Percentiles rank a stretch among this genome's conserved stretches.
Conservation (phyloP, 164 flowering plant species). For the Chimonanthus praecox region DNA sequence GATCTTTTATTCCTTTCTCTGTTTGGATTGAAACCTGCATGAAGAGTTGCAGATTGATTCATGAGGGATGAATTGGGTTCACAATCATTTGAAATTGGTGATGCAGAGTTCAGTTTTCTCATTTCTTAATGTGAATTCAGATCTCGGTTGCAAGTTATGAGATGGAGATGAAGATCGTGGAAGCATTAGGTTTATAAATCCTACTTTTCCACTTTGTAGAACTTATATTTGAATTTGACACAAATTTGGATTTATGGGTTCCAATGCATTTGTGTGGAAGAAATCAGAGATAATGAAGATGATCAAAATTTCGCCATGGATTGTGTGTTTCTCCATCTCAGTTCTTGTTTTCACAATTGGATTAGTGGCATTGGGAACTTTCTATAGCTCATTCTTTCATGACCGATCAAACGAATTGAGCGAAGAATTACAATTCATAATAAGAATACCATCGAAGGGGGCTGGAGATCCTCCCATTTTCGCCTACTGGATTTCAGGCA, state of each 20-base stretch:
- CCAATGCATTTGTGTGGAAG: background rate
- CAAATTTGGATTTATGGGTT: background rate
- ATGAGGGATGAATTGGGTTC: background rate
- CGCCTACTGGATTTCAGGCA: constrained; percentile 47
- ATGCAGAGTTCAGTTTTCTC: background rate
- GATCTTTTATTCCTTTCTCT: background rate
- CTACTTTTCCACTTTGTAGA: background rate
- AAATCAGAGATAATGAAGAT: constrained; percentile 1
- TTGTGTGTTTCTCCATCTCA: constrained; percentile 1
- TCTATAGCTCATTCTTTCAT: constrained; percentile 8
- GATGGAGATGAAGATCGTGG: background rate
- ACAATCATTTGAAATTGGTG: background rate
- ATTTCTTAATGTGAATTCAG: background rate
- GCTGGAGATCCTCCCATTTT: constrained; percentile 34
- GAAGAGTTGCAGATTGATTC: background rate
- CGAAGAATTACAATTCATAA: constrained; percentile 7
- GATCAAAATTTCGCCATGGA: constrained; percentile 8
- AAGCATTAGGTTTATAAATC: background rate
- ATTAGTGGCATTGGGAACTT: constrained; percentile 12
- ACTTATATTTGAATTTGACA: background rate
- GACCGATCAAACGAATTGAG: background rate
- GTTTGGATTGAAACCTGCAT: background rate
- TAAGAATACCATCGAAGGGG: constrained; percentile 18
- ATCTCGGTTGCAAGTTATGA: background rate
- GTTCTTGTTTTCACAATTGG: constrained; percentile 6